These are phyloP conservation scores for Protomyces pachydermus DNA, from an alignment of 1,139 yeast species.

Conservation along the genomic window DNA sequence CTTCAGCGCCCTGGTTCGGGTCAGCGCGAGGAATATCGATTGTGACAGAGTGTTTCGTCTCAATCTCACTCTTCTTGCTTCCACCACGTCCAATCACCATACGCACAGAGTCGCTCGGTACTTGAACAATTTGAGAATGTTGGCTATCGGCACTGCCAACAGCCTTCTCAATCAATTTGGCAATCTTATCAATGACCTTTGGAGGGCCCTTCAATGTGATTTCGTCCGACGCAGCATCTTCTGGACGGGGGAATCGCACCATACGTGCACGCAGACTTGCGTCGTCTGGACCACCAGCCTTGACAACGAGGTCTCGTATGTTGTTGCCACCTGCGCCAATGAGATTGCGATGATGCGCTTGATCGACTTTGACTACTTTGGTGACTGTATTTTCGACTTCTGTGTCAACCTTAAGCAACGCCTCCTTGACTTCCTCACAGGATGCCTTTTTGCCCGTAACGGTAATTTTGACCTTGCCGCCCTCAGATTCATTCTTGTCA, in stretches of 20 bases:
- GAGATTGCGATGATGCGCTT: slow-evolving; percentile 70
- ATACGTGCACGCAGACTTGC: slow-evolving; percentile 47
- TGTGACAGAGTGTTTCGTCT: slow-evolving; percentile 60
- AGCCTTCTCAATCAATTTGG: slow-evolving; percentile 58
- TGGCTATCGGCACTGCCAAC: slow-evolving; percentile 64
- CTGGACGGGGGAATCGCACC: slow-evolving; percentile 71
- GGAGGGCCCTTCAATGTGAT: slow-evolving; percentile 73
- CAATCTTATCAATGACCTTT: slow-evolving; percentile 63
- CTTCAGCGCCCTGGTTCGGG: slow-evolving; percentile 53
- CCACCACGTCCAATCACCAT: slow-evolving; percentile 81
- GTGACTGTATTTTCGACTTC: slow-evolving; percentile 64
- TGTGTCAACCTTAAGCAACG: slow-evolving; percentile 58
- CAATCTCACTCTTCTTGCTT: slow-evolving; percentile 63
- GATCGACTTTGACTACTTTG: slow-evolving; percentile 62
- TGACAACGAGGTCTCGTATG: slow-evolving; percentile 66
- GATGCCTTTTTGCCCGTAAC: slow-evolving; percentile 76
- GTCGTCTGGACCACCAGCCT: slow-evolving; percentile 66
- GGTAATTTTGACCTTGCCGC: slow-evolving; percentile 51
- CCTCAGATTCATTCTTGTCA: slow-evolving; percentile 47
- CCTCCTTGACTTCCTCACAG: slow-evolving; percentile 66
- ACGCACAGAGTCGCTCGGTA: slow-evolving; percentile 73
- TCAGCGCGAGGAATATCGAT: slow-evolving; percentile 63
- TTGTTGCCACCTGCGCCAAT: slow-evolving; percentile 78
- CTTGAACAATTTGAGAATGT: slow-evolving; percentile 52
- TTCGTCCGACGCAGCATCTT: slow-evolving; percentile 52